Conservation (phyloP, 768 basidiomycete species). For the Rhodotorula graminis region DNA sequence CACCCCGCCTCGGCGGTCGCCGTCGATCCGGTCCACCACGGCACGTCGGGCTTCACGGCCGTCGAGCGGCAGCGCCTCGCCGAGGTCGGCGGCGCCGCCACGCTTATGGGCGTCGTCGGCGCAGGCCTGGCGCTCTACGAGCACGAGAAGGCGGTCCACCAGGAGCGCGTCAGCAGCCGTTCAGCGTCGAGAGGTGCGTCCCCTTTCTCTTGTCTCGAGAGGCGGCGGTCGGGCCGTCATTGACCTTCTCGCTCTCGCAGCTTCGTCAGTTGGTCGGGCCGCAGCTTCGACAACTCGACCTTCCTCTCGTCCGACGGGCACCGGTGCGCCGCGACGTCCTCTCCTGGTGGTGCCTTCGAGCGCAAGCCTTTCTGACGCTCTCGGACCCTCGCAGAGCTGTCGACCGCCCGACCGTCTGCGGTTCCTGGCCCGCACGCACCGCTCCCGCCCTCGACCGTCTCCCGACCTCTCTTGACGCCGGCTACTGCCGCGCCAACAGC, state of each 20-base stretch:
- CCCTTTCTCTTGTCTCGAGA: neutral
- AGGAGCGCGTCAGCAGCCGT: neutral
- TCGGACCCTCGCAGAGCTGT: too few species aligned
- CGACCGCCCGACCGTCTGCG: neutral
- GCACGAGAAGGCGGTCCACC: neutral
- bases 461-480: neutral
- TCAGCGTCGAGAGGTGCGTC: neutral
- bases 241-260: too few species aligned
- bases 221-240: too few species aligned
- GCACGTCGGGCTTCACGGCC: neutral
- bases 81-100: neutral
- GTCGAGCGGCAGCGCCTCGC: neutral
- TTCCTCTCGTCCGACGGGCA: too few species aligned
- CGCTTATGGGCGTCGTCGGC: neutral
- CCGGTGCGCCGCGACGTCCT: too few species aligned
- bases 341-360: too few species aligned
- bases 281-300: too few species aligned
- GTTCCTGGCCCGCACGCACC: too few species aligned
- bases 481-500: neutral
- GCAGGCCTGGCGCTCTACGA: neutral
- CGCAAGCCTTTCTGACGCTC: too few species aligned
- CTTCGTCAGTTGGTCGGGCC: too few species aligned
- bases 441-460: neutral
- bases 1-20: too few species aligned
- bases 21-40: neutral